Evolutionary conservation across 2,329 filamentous ascomycete genomes (phyloP).

Genomic region (Colletotrichum brevisporum): DNA sequence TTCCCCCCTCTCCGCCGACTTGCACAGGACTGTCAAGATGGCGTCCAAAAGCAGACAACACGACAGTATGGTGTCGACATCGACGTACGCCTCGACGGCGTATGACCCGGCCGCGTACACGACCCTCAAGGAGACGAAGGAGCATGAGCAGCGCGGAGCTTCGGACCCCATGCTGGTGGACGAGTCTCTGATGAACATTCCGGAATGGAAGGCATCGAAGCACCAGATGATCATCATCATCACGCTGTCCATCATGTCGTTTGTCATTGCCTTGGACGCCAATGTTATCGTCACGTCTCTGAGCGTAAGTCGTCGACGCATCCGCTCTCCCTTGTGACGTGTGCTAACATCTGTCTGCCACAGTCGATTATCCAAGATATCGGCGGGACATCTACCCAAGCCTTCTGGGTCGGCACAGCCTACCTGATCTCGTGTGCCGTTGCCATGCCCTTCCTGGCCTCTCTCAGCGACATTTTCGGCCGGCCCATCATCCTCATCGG

Average conservation of each 20-base stretch:
- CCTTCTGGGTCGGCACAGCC: conserved; percentile 48
- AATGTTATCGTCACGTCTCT: conserved; percentile 39
- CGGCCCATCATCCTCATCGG: conserved; percentile 51
- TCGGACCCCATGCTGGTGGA: conserved; percentile 38
- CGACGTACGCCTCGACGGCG: conserved; percentile 35
- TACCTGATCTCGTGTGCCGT: conserved; percentile 47
- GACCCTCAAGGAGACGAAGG: conserved; percentile 37
- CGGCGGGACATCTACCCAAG: conserved; percentile 45
- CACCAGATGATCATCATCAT: conserved; percentile 39
- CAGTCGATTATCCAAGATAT: conserved; percentile 47
- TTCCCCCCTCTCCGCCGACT: conserved; percentile 6
- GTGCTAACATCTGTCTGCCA: background rate
- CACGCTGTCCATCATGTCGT: conserved; percentile 39
- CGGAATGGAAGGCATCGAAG: conserved; percentile 38
- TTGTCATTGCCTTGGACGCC: conserved; percentile 39
- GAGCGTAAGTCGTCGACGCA: conserved; percentile 17
- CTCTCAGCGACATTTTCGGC: conserved; percentile 53
- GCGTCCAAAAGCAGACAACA: conserved; percentile 27
- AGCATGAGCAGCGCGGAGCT: conserved; percentile 26
- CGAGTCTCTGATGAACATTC: conserved; percentile 20
- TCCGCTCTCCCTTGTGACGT: background rate
- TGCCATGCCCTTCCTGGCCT: conserved; percentile 48
- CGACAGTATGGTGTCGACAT: conserved; percentile 29
- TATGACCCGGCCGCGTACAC: conserved; percentile 37
- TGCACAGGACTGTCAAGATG: conserved; percentile 33